These are phyloP conservation scores for Escovopsis sp. DNA, from an alignment of 2,329 filamentous ascomycete genomes.

Conservation along the genomic window DNA sequence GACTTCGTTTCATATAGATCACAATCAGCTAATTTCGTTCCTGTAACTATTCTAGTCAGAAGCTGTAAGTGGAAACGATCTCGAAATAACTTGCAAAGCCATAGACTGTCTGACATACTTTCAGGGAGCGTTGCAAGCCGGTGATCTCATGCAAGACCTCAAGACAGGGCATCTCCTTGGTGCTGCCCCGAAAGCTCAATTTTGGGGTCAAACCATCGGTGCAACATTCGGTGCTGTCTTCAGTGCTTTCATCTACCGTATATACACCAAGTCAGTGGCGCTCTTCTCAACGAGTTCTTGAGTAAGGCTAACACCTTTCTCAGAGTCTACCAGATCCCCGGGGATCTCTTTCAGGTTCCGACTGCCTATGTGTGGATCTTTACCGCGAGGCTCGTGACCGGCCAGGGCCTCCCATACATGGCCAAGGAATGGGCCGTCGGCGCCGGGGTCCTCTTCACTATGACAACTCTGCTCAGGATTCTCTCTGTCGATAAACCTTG, in stretches of 20 bases:
- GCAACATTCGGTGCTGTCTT: conserved; percentile 73
- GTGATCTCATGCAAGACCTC: conserved; percentile 91
- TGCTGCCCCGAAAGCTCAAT: conserved; percentile 85
- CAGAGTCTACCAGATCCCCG: conserved; percentile 75
- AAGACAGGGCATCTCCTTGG: conserved; percentile 92
- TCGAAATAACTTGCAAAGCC: too few relatives aligned
- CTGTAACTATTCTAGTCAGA: conserved; percentile 21
- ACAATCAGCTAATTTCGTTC: not conserved
- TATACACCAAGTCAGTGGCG: conserved; percentile 57
- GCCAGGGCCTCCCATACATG: conserved; percentile 72
- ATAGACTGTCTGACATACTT: too few relatives aligned
- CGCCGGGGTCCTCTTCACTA: conserved; percentile 58
- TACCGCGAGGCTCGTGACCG: conserved; percentile 83
- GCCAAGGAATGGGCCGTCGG: conserved; percentile 65
- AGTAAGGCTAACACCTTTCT: not conserved
- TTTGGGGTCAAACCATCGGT: conserved; percentile 91
- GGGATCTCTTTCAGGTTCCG: conserved; percentile 80
- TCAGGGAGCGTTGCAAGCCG: conserved; percentile 74
- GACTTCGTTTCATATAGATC: too few relatives aligned
- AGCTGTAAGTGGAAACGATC: conserved; percentile 23
- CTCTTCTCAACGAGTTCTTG: too few relatives aligned
- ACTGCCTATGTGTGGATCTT: conserved; percentile 97
- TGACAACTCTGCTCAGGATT: conserved; percentile 57
- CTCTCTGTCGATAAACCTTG: conserved; percentile 39
- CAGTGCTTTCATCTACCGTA: conserved; percentile 70